Evolutionary conservation across 1,139 yeast species (phyloP).

Genomic region (Lodderomyces metapsilosis): DNA sequence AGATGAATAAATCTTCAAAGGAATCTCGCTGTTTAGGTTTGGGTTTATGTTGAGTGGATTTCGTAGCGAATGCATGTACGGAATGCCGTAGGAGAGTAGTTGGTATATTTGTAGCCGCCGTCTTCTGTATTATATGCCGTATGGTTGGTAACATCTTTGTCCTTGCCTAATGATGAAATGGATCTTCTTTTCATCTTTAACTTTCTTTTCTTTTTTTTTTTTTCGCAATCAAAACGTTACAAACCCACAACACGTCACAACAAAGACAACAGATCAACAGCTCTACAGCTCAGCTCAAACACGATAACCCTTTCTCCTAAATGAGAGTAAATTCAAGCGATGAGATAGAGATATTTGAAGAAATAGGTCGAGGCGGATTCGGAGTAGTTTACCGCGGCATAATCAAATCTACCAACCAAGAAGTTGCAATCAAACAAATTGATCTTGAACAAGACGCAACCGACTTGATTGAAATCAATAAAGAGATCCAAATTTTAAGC

Average conservation of each 20-base stretch:
- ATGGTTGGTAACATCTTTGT: background rate
- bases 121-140: background rate
- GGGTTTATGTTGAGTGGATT: background rate
- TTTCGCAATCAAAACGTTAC: background rate
- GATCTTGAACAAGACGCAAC: constrained; percentile 77
- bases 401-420: constrained; percentile 47
- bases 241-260: background rate
- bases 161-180: background rate
- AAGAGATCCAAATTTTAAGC: constrained; percentile 73
- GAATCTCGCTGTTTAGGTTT: background rate
- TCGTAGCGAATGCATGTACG: background rate
- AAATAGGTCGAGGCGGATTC: constrained; percentile 85
- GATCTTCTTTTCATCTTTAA: background rate
- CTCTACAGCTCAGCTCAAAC: too few relatives aligned
- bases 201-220: background rate
- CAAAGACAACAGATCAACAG: too few relatives aligned
- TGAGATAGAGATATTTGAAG: constrained; percentile 60
- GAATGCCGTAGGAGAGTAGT: background rate
- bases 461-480: constrained; percentile 75
- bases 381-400: constrained; percentile 82
- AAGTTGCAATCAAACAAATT: constrained; percentile 69
- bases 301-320: background rate
- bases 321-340: constrained; percentile 18
- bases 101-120: background rate
- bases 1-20: constrained; percentile 15